Percentiles rank a stretch among this genome's conserved stretches.
phyloP scores from a whole-genome alignment of 345 rosid species.

The Melastoma malabathricum region DNA sequence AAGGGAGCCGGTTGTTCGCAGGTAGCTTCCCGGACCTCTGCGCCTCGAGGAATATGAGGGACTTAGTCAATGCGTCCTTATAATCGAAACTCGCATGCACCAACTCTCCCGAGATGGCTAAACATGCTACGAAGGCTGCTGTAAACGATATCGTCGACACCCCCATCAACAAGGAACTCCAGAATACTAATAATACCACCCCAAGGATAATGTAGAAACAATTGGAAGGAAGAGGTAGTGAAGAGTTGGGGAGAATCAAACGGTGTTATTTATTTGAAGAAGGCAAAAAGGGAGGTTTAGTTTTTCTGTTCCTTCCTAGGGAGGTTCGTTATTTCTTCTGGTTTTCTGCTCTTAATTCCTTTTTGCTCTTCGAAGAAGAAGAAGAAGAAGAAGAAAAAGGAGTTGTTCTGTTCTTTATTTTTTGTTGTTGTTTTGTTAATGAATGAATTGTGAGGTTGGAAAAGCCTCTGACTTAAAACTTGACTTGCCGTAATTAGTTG shows the following conservation, averaged over 20 bases:
- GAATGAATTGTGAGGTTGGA: not conserved
- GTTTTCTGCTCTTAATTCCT: no score
- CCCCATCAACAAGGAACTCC: slow-evolving; percentile 10
- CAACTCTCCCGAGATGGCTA: slow-evolving; percentile 25
- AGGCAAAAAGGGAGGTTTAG: no score
- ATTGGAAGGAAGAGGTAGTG: no score
- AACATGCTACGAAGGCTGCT: slow-evolving; percentile 20
- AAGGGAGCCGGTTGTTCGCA: slow-evolving; percentile 37
- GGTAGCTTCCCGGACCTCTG: slow-evolving; percentile 88
- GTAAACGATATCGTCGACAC: slow-evolving; percentile 6
- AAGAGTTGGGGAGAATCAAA: no score
- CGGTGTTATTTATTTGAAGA: no score
- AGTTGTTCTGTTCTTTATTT: no score
- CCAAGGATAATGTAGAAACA: not conserved
- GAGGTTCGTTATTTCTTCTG: no score
- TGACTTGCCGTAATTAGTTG: slow-evolving; percentile 6
- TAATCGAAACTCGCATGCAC: slow-evolving; percentile 28
- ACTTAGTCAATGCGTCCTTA: slow-evolving; percentile 62
- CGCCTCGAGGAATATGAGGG: slow-evolving; percentile 71
- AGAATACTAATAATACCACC: not conserved
- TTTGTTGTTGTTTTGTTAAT: no score
- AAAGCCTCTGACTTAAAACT: not conserved
- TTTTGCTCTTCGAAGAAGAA: no score
- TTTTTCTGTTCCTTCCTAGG: no score
- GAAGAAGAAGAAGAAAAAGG: no score